A percentile compares a stretch with the other conserved stretches of the same genome.
Conservation (phyloP, 1,284 basidiomycete species). For the Ganoderma lucidum region DNA sequence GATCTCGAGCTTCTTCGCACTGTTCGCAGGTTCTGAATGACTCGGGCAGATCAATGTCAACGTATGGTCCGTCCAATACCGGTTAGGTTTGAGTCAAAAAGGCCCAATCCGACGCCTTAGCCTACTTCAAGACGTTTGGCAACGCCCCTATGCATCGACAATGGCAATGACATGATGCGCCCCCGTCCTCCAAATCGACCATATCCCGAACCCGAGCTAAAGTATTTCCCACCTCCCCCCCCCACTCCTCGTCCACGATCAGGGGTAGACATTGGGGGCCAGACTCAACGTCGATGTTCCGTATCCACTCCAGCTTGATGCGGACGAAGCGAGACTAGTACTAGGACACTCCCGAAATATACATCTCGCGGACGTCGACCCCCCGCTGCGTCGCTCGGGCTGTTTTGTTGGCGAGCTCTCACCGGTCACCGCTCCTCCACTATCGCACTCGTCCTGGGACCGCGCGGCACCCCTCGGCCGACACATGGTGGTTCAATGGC, state of each 20-base stretch:
- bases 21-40: too few relatives aligned
- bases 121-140: neutral
- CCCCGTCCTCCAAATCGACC: neutral
- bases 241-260: neutral
- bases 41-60: neutral
- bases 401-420: neutral
- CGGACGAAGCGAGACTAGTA: neutral
- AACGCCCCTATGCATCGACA: neutral
- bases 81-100: neutral
- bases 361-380: neutral
- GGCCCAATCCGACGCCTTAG: neutral
- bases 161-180: neutral
- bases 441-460: neutral
- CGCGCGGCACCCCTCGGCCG: constrained; percentile 5
- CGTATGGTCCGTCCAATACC: neutral
- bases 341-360: neutral
- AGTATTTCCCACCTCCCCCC: too few relatives aligned
- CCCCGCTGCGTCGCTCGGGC: neutral
- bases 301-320: neutral
- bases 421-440: neutral
- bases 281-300: neutral
- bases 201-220: neutral
- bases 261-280: neutral
- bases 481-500: constrained; percentile 19
- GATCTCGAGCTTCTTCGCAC: too few relatives aligned